Conservation (phyloP, 2,329 filamentous ascomycete genomes). For the Blastomyces percursus region DNA sequence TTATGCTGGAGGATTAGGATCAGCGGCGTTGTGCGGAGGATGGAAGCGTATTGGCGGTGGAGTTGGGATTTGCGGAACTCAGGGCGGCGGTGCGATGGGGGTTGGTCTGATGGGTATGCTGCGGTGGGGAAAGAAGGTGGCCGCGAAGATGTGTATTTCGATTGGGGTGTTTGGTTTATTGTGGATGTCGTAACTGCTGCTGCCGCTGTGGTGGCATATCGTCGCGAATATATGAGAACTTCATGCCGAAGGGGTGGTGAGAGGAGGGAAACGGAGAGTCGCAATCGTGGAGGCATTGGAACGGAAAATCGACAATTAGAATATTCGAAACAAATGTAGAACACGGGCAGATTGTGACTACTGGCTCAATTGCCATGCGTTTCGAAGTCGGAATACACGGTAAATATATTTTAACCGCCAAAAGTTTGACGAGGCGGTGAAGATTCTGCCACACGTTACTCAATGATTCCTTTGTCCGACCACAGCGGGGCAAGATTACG, state of each 20-base stretch:
- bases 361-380: conserved; percentile 1
- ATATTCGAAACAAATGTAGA: background rate
- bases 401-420: background rate
- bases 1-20: conserved; percentile 80
- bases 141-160: conserved; percentile 10
- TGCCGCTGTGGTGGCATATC: conserved; percentile 6
- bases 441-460: conserved; percentile 4
- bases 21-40: conserved; percentile 73
- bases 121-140: conserved; percentile 33
- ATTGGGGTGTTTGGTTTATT: conserved; percentile 40
- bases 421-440: conserved; percentile 4
- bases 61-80: conserved; percentile 87
- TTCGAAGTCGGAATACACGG: background rate
- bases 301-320: background rate
- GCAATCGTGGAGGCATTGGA: conserved; percentile 46
- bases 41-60: conserved; percentile 72
- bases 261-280: conserved; percentile 28
- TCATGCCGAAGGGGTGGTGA: conserved; percentile 28
- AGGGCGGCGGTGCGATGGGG: conserved; percentile 73
- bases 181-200: conserved; percentile 34
- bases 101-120: conserved; percentile 64
- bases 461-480: background rate
- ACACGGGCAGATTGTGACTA: background rate
- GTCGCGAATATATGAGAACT: conserved; percentile 4
- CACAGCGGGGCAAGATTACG: background rate